Conservation (phyloP, 768 basidiomycete genomes). For the Galerina marginata region DNA sequence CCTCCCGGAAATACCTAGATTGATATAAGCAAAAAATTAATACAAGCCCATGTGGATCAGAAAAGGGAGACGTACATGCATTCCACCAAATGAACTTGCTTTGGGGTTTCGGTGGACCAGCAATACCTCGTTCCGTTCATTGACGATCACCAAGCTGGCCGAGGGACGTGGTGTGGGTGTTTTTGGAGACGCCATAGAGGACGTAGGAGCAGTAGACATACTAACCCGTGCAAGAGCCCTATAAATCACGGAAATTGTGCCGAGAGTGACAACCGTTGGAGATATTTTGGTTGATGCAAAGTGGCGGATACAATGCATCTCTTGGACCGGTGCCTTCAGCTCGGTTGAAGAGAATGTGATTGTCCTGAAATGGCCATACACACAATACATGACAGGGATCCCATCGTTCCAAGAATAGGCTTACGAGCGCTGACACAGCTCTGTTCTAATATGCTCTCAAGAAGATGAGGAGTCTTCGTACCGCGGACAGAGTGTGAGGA, state of each 20-base stretch:
- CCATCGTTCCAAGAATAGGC: too few relatives aligned
- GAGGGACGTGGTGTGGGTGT: constrained; percentile 56
- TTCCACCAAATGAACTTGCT: constrained; percentile 66
- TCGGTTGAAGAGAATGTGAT: constrained; percentile 16
- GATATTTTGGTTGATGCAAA: constrained; percentile 1
- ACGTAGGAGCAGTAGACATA: constrained; percentile 16
- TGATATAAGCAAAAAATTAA: constrained; percentile 1
- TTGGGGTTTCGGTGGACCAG: constrained; percentile 74
- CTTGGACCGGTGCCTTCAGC: constrained; percentile 13
- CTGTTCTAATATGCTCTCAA: too few relatives aligned
- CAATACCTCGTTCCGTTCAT: constrained; percentile 68
- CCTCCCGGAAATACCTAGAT: constrained; percentile 79
- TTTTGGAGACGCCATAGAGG: background rate
- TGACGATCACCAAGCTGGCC: constrained; percentile 70
- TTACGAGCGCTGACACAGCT: too few relatives aligned
- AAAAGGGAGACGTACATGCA: constrained; percentile 54
- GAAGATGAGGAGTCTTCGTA: too few relatives aligned
- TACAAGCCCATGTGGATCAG: background rate
- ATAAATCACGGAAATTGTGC: background rate
- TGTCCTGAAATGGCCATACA: background rate
- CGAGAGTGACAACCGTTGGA: background rate
- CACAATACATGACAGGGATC: background rate
- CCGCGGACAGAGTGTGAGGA: too few relatives aligned
- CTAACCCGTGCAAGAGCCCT: background rate
- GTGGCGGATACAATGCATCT: constrained; percentile 18